These are phyloP conservation scores for Panellus pusillus DNA, from an alignment of 768 basidiomycete species.

Conservation along the genomic window DNA sequence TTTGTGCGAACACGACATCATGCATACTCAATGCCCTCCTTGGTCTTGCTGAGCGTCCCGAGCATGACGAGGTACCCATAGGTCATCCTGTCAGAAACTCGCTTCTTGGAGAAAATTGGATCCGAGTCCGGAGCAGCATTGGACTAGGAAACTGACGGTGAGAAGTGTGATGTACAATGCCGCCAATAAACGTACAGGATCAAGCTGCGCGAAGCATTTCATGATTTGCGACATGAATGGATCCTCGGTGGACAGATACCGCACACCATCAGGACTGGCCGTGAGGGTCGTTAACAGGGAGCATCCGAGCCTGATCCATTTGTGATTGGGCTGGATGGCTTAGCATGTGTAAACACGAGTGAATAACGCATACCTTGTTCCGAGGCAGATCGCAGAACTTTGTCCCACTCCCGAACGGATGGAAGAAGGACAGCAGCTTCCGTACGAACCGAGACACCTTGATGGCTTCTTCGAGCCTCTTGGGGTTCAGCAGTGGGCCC, in stretches of 20 bases:
- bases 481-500: slow-evolving; percentile 88
- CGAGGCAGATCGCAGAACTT: slow-evolving; percentile 81
- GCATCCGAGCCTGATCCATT: slow-evolving; percentile 87
- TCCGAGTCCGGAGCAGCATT: slow-evolving; percentile 73
- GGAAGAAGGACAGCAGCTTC: slow-evolving; percentile 91
- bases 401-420: slow-evolving; percentile 75
- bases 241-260: slow-evolving; percentile 81
- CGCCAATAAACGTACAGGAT: slow-evolving; percentile 61
- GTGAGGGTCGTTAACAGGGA: slow-evolving; percentile 81
- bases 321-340: slow-evolving; percentile 59
- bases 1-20: neutral
- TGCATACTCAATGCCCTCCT: slow-evolving; percentile 86
- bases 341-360: neutral
- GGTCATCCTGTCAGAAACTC: slow-evolving; percentile 79
- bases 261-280: slow-evolving; percentile 77
- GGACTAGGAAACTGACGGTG: slow-evolving; percentile 43
- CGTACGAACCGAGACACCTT: slow-evolving; percentile 86
- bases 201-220: slow-evolving; percentile 87
- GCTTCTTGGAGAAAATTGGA: slow-evolving; percentile 81
- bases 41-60: slow-evolving; percentile 83
- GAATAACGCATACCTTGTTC: slow-evolving; percentile 47
- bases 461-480: slow-evolving; percentile 92
- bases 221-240: slow-evolving; percentile 81
- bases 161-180: neutral
- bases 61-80: slow-evolving; percentile 96